Percentiles rank a stretch among this genome's conserved stretches.
These are phyloP conservation scores for Fusarium tupiense DNA, from an alignment of 2,329 filamentous ascomycete genomes.

Conservation along the genomic window DNA sequence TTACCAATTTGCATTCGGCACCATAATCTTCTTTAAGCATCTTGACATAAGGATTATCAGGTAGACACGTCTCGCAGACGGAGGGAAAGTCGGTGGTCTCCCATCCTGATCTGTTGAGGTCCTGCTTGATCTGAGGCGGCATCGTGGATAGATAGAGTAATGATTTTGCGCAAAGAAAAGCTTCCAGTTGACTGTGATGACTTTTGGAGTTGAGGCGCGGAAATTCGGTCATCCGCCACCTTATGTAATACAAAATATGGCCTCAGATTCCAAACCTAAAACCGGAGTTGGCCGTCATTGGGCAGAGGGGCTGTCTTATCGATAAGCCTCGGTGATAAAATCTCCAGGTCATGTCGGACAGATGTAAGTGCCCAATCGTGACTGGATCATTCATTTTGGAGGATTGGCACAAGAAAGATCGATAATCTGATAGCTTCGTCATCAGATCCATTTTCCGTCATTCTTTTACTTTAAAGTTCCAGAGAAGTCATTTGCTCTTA, in stretches of 20 bases:
- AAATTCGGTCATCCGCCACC: constrained; percentile 42
- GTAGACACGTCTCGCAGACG: constrained; percentile 91
- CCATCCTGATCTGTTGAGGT: constrained; percentile 95
- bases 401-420: not conserved
- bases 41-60: constrained; percentile 97
- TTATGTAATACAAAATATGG: constrained; percentile 38
- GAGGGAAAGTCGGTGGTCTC: constrained; percentile 92
- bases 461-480: not conserved
- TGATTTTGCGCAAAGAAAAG: constrained; percentile 26
- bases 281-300: constrained; percentile 32
- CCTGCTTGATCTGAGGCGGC: constrained; percentile 94
- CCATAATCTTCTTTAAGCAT: constrained; percentile 99
- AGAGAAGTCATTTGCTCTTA: not conserved
- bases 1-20: constrained; percentile 78
- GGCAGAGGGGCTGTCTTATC: constrained; percentile 37
- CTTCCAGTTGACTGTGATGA: constrained; percentile 28
- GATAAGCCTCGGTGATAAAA: constrained; percentile 31
- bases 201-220: constrained; percentile 41
- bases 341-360: not conserved
- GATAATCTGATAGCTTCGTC: not conserved
- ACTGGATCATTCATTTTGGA: not conserved
- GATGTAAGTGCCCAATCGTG: not conserved
- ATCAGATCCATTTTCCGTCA: not conserved
- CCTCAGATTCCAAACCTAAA: constrained; percentile 7
- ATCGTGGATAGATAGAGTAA: constrained; percentile 56